These are phyloP conservation scores for Talaromyces trachyspermus DNA, from an alignment of 495 filamentous ascomycete genomes.

Conservation along the genomic window DNA sequence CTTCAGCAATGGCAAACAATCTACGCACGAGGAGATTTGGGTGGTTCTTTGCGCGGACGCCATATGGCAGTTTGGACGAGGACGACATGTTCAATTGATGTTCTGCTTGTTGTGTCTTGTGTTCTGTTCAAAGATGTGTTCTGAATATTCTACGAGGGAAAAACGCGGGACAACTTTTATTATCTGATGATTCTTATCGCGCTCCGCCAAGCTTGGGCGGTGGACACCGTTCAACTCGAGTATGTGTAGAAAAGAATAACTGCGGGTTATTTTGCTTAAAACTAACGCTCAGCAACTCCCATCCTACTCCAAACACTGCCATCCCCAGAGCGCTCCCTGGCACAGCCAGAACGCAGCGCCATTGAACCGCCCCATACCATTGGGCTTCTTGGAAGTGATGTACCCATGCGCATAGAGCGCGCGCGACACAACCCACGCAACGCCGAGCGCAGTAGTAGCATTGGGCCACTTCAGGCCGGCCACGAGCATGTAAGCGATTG, in stretches of 20 bases:
- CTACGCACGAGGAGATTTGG: slow-evolving; percentile 36
- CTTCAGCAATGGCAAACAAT: slow-evolving; percentile 39
- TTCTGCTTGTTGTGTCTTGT: no score
- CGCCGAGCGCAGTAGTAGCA: slow-evolving; percentile 43
- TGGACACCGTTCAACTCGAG: no score
- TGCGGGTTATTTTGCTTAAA: no score
- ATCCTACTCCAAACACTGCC: slow-evolving; percentile 35
- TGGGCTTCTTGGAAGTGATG: slow-evolving; percentile 32
- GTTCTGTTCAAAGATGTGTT: no score
- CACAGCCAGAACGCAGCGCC: slow-evolving; percentile 32
- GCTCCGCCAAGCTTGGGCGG: no score
- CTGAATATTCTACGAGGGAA: no score
- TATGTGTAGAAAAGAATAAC: no score
- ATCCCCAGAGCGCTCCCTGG: slow-evolving; percentile 39
- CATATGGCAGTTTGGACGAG: slow-evolving; percentile 38
- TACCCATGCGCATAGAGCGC: slow-evolving; percentile 56
- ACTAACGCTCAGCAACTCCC: no score
- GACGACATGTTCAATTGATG: slow-evolving; percentile 46
- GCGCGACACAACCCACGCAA: slow-evolving; percentile 49
- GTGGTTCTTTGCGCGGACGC: slow-evolving; percentile 34
- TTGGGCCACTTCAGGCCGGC: slow-evolving; percentile 53
- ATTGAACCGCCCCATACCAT: slow-evolving; percentile 40
- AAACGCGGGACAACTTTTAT: no score
- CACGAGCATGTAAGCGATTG: slow-evolving; percentile 50
- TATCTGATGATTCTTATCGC: no score